Evolutionary conservation across 73 alveolate genomes (phyloP), one percentile per base, ranked within the genome.

Genomic region (Stentor roeselii): DNA sequence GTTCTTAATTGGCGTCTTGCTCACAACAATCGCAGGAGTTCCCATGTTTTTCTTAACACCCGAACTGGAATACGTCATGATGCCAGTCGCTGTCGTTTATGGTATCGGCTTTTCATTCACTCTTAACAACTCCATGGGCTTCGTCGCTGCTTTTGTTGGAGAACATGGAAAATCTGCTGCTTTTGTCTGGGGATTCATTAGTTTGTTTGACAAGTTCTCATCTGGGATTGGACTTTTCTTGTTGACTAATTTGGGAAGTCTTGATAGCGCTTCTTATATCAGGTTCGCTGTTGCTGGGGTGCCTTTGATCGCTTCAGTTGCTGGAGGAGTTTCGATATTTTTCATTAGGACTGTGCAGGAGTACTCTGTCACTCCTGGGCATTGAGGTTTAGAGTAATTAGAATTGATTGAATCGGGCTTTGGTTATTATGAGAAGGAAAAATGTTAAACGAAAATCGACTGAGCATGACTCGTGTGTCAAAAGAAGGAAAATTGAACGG

Each of bases 61-160:
- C 39, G 27, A 32, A 1, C 0, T 0, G n/a, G 36, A 76, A 27
- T 37, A 76, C n/a, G 60, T n/a, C 2, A 76, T 76, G 60, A n/a
- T 76, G 14, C 75, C 75, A n/a, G 32, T 76, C 1, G 27, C 75
- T 14, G 6, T 76, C 39, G 3, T 76, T 21, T 41, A 27, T 21
- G 84, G 84, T 15, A 39, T 76, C 14, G 84, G 84, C 0, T 39
- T 76, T 2, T 27, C 75, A 14, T 39, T 41, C 39, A n/a, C 27
- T 27, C 2, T 76, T 36, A 41, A 37, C 30, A 76, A 37, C 3
- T 37, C 84, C 1, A 15, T 21, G 59, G 39, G 75, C 34, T 41
- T 76, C 39, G 39, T 76, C 21, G 84, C 84, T 37, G 84, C 60
- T 35, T 76, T 76, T 76, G 84, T 76, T n/a, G 84, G 84, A 39